Conservation (phyloP, 2,329 filamentous ascomycete genomes). For the Fusarium veterinarium region DNA sequence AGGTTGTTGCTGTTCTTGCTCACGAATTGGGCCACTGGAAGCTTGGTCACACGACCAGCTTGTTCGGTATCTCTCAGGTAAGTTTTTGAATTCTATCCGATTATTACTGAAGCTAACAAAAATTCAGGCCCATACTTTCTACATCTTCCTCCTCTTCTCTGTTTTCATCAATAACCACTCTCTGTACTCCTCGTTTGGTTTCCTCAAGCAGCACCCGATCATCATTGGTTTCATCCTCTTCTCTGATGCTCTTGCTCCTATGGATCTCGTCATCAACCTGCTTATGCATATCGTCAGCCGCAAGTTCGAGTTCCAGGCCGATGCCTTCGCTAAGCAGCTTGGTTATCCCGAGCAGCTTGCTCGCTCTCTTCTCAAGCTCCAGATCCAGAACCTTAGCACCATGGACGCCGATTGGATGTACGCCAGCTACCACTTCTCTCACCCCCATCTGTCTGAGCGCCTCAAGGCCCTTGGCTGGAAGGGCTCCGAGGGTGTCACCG, state of each 20-base stretch:
- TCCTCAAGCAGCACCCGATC: conserved; percentile 83
- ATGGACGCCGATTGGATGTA: conserved; percentile 99
- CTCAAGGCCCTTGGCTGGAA: conserved; percentile 92
- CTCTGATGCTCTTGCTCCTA: conserved; percentile 93
- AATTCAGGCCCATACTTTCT: conserved; percentile 86
- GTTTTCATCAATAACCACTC: conserved; percentile 97
- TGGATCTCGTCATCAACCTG: conserved; percentile 94
- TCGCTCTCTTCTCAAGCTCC: conserved; percentile 91
- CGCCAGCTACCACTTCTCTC: conserved; percentile 97
- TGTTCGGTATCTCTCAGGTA: conserved; percentile 88
- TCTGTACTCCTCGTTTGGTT: conserved; percentile 91
- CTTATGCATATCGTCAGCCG: conserved; percentile 96
- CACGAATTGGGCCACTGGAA: conserved; percentile 99
- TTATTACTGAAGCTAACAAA: conserved; percentile 43
- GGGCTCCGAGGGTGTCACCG: conserved; percentile 62
- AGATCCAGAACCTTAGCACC: conserved; percentile 96
- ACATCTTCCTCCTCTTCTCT: conserved; percentile 95
- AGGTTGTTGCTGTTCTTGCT: conserved; percentile 93
- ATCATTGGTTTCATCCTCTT: conserved; percentile 98
- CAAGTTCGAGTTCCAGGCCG: conserved; percentile 95
- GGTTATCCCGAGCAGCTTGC: conserved; percentile 88
- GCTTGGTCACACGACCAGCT: conserved; percentile 90
- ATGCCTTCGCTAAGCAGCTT: conserved; percentile 86
- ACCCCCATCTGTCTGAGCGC: conserved; percentile 94
- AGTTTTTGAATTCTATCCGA: background rate